phyloP scores from a whole-genome alignment of 2,329 filamentous ascomycete species.

The Sclerotiophoma versabilis region DNA sequence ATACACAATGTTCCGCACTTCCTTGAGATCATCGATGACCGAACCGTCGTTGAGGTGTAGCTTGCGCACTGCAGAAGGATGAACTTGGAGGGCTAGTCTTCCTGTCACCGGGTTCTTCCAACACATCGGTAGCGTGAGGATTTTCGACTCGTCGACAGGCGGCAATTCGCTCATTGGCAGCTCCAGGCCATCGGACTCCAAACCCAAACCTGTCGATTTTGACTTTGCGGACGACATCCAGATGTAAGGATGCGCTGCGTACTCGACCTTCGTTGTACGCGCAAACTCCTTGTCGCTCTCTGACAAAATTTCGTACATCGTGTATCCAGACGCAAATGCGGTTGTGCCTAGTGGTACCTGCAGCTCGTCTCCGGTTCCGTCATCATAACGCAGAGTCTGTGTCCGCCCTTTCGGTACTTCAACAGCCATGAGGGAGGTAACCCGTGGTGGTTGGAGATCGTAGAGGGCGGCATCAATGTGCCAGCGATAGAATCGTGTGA shows the following conservation, averaged over 20 bases:
- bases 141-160: constrained; percentile 68
- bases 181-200: constrained; percentile 71
- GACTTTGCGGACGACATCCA: constrained; percentile 78
- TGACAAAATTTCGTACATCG: constrained; percentile 72
- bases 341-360: constrained; percentile 77
- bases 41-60: constrained; percentile 72
- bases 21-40: constrained; percentile 71
- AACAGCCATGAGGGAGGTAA: constrained; percentile 77
- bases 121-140: constrained; percentile 76
- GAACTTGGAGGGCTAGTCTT: constrained; percentile 73
- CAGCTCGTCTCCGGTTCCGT: constrained; percentile 70
- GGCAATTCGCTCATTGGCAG: constrained; percentile 67
- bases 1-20: constrained; percentile 75
- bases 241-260: constrained; percentile 80
- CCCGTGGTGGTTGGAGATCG: constrained; percentile 74
- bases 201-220: constrained; percentile 72
- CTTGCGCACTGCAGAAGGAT: constrained; percentile 73
- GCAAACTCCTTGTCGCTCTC: constrained; percentile 72
- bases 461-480: constrained; percentile 83
- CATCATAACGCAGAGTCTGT: constrained; percentile 76
- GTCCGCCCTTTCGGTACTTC: constrained; percentile 66
- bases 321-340: constrained; percentile 74
- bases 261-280: constrained; percentile 71
- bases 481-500: constrained; percentile 75
- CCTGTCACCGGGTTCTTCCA: constrained; percentile 79